A percentile compares a stretch with the other conserved stretches of the same genome.
phyloP scores from a whole-genome alignment of 108 stramenopile genomes.

The Aurantiochytrium sp. region DNA sequence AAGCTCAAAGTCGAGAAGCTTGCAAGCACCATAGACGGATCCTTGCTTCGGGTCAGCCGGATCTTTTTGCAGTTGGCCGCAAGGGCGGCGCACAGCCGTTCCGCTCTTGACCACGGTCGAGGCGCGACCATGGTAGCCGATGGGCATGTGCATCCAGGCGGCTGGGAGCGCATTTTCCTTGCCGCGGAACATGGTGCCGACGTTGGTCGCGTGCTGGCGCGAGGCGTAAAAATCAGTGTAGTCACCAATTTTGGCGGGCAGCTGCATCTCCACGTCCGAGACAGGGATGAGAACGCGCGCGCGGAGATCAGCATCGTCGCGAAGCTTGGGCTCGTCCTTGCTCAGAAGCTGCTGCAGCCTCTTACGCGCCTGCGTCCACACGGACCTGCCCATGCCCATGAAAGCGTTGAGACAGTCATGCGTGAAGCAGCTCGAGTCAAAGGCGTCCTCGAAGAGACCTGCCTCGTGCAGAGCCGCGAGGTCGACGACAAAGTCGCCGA shows the following conservation, averaged over 20 bases:
- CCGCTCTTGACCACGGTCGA: conserved; percentile 57
- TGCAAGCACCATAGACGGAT: conserved; percentile 63
- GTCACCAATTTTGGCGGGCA: conserved; percentile 73
- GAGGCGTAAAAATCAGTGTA: conserved; percentile 85
- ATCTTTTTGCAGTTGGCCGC: conserved; percentile 74
- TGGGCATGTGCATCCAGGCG: conserved; percentile 81
- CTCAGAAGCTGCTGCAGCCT: conserved; percentile 55
- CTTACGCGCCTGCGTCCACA: conserved; percentile 64
- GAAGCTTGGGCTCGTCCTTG: conserved; percentile 21
- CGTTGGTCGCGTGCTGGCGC: conserved; percentile 84
- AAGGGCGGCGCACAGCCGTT: conserved; percentile 58
- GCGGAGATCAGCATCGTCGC: conserved; percentile 34
- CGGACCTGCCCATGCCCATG: conserved; percentile 44
- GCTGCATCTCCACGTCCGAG: conserved; percentile 45
- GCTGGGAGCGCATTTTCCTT: conserved; percentile 81
- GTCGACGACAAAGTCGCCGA: conserved; percentile 45
- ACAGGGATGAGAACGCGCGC: conserved; percentile 45
- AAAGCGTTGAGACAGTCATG: conserved; percentile 59
- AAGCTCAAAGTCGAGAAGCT: conserved; percentile 78
- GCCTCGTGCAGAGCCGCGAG: conserved; percentile 63
- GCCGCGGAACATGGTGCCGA: conserved; percentile 83
- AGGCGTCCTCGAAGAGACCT: conserved; percentile 48
- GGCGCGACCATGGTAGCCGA: conserved; percentile 80
- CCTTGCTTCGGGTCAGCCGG: conserved; percentile 59
- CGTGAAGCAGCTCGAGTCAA: not conserved